Evolutionary conservation across 192 early-diverging fungal genomes (phyloP), one percentile per base, ranked within the genome.

Genomic region (Podila clonocystis): DNA sequence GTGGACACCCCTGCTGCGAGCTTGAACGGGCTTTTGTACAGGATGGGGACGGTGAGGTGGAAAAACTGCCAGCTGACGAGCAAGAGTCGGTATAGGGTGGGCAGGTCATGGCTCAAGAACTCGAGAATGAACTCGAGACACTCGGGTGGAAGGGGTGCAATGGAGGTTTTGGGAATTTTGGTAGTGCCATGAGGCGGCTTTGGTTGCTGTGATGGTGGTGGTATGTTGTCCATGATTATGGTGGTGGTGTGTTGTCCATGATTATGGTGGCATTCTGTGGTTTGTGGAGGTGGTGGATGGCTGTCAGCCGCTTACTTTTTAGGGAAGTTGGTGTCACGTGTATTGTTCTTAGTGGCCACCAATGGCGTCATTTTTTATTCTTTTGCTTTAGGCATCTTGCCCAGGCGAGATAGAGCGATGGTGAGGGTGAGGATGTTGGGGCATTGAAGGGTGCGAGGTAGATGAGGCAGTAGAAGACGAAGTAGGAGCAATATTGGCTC

Each of bases 101-200:
- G n/a, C 45, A 78, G 59, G 62, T 78, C 75, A 41, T 78, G 5
- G 26, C 69, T 63, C 17, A 71, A 28, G 31, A 20, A 50, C 17
- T 22, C 63, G 29, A 78, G 11, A 55, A 78, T 71, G 63, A 78
- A 50, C 59, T 78, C 75, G 55, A 78, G 75, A 38, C 75, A 78
- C 62, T 78, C 75, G 9, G 57, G 62, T 30, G 75, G 75, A 13
- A 78, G 31, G 29, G 13, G 34, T 8, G 60, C 50, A 11, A 75
- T 31, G 13, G 67, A 13, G 9, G 62, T 31, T 7, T 24, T 12
- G 19, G 36, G 28, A 33, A 22, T 45, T 2, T 45, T 17, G 3
- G 41, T 15, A 15, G 41, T 45, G 41, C 41, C 41, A 45, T 45
- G 15, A 3, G 41, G 41, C 15, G 41, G 12, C 41, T 15, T 15